These are phyloP conservation scores for Blastocystis sp. DNA, from an alignment of 352 stramenopile species.

Conservation along the genomic window DNA sequence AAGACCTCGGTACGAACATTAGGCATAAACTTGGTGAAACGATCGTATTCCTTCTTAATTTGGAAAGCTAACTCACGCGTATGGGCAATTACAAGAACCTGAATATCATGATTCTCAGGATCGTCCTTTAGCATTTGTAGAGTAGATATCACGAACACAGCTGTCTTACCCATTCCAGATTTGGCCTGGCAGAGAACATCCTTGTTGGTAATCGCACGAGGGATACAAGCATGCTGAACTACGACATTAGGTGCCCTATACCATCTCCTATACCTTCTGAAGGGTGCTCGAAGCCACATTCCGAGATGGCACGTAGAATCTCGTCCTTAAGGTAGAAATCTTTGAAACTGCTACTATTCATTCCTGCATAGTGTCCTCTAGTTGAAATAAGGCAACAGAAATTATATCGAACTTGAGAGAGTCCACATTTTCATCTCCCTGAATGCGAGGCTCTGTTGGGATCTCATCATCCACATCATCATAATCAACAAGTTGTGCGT, in stretches of 20 bases:
- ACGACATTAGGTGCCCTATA: conserved; percentile 61
- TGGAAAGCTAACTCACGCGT: conserved; percentile 99
- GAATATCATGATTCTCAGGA: conserved; percentile 82
- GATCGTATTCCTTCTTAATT: conserved; percentile 98
- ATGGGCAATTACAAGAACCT: conserved; percentile 94
- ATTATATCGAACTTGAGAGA: conserved; percentile 20
- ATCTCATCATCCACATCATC: conserved; percentile 43
- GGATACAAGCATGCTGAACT: conserved; percentile 98
- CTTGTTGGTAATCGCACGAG: conserved; percentile 96
- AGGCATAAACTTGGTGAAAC: conserved; percentile 96
- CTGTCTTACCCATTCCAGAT: conserved; percentile 99
- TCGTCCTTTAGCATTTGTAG: conserved; percentile 87
- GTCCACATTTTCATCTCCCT: conserved; percentile 47
- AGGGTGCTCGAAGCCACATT: conserved; percentile 99
- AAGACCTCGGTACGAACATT: conserved; percentile 82
- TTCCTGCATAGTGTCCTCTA: conserved; percentile 97
- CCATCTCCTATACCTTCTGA: conserved; percentile 80
- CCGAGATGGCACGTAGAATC: conserved; percentile 91
- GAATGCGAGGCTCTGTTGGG: conserved; percentile 11
- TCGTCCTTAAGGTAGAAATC: conserved; percentile 99
- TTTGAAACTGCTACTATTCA: conserved; percentile 96
- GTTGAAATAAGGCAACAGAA: neutral
- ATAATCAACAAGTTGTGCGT: conserved; percentile 56
- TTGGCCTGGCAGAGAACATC: conserved; percentile 99
- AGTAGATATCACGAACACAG: conserved; percentile 97